Percentiles rank a stretch among this genome's conserved stretches.
Evolutionary conservation across 495 filamentous ascomycete species (phyloP).

Genomic region (Poronia punctata): DNA sequence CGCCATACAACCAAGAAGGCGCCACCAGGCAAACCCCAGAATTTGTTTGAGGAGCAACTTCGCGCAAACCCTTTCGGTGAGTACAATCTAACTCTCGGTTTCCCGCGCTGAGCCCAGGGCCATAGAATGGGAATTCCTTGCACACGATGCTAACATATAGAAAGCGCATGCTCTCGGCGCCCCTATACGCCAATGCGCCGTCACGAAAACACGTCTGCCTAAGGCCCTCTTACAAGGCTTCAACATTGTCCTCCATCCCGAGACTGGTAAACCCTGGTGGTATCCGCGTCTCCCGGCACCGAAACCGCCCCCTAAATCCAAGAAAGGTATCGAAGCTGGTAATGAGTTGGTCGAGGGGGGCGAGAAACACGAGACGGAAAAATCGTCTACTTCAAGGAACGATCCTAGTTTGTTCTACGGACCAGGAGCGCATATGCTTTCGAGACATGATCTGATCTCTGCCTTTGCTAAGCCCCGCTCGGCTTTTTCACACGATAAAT

Average conservation of each 20-base stretch:
- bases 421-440: constrained; percentile 11
- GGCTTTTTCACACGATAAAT: background rate
- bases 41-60: constrained; percentile 43
- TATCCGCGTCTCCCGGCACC: constrained; percentile 46
- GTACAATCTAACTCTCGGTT: constrained; percentile 16
- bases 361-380: too few relatives aligned
- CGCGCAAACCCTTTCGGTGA: constrained; percentile 55
- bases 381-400: too few relatives aligned
- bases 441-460: constrained; percentile 17
- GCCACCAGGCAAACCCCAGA: constrained; percentile 27
- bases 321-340: background rate
- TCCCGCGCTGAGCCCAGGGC: too few relatives aligned
- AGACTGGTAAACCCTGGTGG: constrained; percentile 49
- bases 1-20: constrained; percentile 24
- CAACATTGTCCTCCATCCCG: constrained; percentile 49
- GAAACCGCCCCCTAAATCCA: constrained; percentile 18
- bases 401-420: background rate
- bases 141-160: background rate
- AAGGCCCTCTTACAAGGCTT: constrained; percentile 58
- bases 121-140: too few relatives aligned
- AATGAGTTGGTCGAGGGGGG: background rate
- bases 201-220: constrained; percentile 54
- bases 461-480: constrained; percentile 2
- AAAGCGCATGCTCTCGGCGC: constrained; percentile 58
- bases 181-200: constrained; percentile 52